A percentile compares a stretch with the other conserved stretches of the same genome.
phyloP scores from a whole-genome alignment of 192 early-diverging fungal species.

The Coemansia sp. region DNA sequence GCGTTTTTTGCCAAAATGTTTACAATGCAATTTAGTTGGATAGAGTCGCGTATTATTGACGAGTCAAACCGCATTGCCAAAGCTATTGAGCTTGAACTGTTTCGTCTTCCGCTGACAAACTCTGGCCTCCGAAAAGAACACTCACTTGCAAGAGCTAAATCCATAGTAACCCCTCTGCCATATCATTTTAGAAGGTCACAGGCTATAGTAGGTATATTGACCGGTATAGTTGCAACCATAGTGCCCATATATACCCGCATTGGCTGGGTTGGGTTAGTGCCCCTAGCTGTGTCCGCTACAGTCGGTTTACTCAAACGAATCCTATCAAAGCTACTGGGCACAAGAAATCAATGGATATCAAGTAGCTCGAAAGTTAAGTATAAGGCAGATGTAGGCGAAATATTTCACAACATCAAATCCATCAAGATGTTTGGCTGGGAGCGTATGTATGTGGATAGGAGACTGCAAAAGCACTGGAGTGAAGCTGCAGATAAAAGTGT shows the following conservation, averaged over 20 bases:
- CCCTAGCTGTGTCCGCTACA: neutral
- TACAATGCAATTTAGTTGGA: neutral
- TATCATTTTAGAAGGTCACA: neutral
- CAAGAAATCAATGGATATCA: neutral
- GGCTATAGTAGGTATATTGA: neutral
- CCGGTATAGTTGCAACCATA: neutral
- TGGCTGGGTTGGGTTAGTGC: constrained; percentile 18
- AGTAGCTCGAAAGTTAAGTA: too few relatives aligned
- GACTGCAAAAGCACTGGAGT: neutral
- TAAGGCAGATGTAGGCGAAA: constrained; percentile 1
- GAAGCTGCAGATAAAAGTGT: neutral
- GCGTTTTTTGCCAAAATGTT: neutral
- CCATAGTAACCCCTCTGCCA: neutral
- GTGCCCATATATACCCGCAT: constrained; percentile 16
- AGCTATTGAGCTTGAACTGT: constrained; percentile 24
- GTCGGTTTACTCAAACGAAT: neutral
- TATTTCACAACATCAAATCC: constrained; percentile 16
- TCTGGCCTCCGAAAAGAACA: constrained; percentile 11
- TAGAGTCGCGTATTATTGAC: neutral
- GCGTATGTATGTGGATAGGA: constrained; percentile 14
- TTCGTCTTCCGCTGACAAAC: constrained; percentile 20
- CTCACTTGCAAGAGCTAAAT: neutral
- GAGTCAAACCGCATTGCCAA: constrained; percentile 1
- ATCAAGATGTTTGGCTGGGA: too few relatives aligned
- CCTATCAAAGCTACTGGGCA: neutral